Conservation (phyloP, 1,139 yeast genomes). For the Hemisphaericaspora lyxosophila region DNA sequence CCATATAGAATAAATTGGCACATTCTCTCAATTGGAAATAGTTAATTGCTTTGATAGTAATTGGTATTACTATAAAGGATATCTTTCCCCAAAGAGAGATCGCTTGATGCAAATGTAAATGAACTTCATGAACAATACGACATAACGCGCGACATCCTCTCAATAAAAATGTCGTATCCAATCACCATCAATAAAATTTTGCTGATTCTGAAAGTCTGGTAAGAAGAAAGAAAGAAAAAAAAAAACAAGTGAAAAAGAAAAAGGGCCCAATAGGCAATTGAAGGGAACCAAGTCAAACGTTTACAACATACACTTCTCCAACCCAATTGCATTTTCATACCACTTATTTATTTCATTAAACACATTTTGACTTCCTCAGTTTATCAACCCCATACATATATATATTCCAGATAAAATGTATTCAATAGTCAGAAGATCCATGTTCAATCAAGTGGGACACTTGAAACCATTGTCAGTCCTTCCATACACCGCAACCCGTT, state of each 20-base stretch:
- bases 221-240: constrained; percentile 3
- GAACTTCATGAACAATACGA: background rate
- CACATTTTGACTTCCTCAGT: background rate
- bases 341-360: constrained; percentile 1
- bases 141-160: constrained; percentile 1
- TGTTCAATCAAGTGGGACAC: constrained; percentile 9
- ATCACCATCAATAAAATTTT: constrained; percentile 28
- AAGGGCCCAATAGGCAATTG: background rate
- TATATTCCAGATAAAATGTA: constrained; percentile 18
- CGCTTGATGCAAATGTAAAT: no score
- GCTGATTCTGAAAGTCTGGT: constrained; percentile 26
- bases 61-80: no score
- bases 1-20: no score
- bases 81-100: no score
- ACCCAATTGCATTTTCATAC: constrained; percentile 1
- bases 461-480: constrained; percentile 5
- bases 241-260: constrained; percentile 8
- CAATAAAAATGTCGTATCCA: constrained; percentile 22
- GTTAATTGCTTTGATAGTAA: no score
- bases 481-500: constrained; percentile 19
- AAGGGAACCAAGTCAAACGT: constrained; percentile 2
- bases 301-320: background rate
- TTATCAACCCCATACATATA: background rate
- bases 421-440: constrained; percentile 26
- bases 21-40: no score